Evolutionary conservation across 2,329 filamentous ascomycete species (phyloP).

Genomic region (Claviceps sp.): DNA sequence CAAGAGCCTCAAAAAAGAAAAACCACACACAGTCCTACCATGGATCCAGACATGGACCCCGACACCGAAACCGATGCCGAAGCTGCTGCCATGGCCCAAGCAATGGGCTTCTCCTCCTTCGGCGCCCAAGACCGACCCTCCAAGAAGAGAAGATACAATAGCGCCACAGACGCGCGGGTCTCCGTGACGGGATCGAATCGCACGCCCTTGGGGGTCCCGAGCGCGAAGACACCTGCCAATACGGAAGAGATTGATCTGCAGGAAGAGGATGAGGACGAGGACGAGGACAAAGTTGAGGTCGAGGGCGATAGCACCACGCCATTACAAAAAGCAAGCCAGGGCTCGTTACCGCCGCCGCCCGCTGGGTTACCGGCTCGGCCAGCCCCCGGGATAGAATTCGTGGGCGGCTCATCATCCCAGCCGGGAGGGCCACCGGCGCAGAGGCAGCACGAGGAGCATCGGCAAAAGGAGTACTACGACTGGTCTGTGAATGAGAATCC

Average conservation of each 20-base stretch:
- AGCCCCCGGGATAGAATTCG: conserved; percentile 8
- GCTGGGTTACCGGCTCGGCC: conserved; percentile 21
- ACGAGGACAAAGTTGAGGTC: conserved; percentile 11
- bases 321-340: background rate
- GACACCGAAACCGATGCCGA: conserved; percentile 18
- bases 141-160: conserved; percentile 57
- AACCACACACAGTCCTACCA: background rate
- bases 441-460: background rate
- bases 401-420: background rate
- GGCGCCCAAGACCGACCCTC: conserved; percentile 38
- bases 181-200: conserved; percentile 24
- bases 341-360: conserved; percentile 17
- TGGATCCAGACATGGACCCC: conserved; percentile 7
- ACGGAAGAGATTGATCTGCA: conserved; percentile 33
- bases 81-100: conserved; percentile 41
- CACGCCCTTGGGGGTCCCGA: conserved; percentile 19
- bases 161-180: conserved; percentile 28
- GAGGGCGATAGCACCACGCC: background rate
- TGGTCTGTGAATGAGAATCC: conserved; percentile 58
- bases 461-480: conserved; percentile 52
- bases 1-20: background rate
- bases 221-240: conserved; percentile 17
- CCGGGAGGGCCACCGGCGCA: background rate
- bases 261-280: conserved; percentile 14
- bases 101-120: conserved; percentile 65